These are phyloP conservation scores for Nowakowskiella sp. DNA, from an alignment of 192 early-diverging fungal genomes.

Conservation along the genomic window DNA sequence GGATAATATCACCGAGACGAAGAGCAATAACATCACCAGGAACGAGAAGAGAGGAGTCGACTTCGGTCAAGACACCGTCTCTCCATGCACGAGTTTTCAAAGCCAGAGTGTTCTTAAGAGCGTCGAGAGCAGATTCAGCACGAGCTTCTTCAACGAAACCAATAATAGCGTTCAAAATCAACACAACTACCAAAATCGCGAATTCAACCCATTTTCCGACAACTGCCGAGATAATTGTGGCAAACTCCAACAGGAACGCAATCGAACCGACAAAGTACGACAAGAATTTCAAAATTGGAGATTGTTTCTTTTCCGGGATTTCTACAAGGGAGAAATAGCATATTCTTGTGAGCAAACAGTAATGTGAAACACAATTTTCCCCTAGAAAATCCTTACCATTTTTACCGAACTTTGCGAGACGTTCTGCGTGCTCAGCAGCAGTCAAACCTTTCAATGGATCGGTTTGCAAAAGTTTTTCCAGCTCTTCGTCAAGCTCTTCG, in stretches of 20 bases:
- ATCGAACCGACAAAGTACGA: slow-evolving; percentile 50
- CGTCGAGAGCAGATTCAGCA: slow-evolving; percentile 86
- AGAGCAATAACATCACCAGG: slow-evolving; percentile 85
- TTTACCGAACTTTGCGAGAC: slow-evolving; percentile 64
- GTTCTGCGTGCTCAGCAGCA: slow-evolving; percentile 61
- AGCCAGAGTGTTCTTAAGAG: slow-evolving; percentile 86
- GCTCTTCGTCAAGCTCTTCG: slow-evolving; percentile 29
- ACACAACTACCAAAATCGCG: slow-evolving; percentile 70
- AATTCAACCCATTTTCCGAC: slow-evolving; percentile 81
- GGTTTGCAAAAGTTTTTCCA: slow-evolving; percentile 56
- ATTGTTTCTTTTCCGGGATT: slow-evolving; percentile 62
- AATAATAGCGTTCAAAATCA: slow-evolving; percentile 78
- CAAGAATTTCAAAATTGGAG: slow-evolving; percentile 78
- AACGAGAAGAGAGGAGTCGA: slow-evolving; percentile 70
- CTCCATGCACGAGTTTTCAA: slow-evolving; percentile 84
- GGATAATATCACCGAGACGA: slow-evolving; percentile 81
- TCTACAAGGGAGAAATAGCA: slow-evolving; percentile 24
- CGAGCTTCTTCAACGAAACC: slow-evolving; percentile 86
- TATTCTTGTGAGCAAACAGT: no score
- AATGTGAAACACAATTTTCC: no score
- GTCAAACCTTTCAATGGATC: slow-evolving; percentile 72
- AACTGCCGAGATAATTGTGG: slow-evolving; percentile 72
- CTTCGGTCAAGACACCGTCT: slow-evolving; percentile 68
- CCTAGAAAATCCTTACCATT: slow-evolving; percentile 49
- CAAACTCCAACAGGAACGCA: slow-evolving; percentile 61